Conservation (phyloP, 768 basidiomycete species). For the Chalciporus chontae region DNA sequence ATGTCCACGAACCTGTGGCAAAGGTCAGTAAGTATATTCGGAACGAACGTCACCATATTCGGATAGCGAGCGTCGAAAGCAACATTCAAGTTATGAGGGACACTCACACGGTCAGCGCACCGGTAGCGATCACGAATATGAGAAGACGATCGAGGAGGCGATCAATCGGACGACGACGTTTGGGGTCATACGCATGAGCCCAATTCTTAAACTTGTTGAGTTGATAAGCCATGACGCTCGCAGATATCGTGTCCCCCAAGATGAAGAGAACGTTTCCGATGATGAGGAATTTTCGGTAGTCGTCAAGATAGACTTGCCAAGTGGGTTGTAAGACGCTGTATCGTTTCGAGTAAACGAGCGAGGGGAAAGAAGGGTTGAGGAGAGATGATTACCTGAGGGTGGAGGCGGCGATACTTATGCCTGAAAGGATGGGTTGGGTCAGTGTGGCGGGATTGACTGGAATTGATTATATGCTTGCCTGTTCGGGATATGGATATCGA, state of each 20-base stretch:
- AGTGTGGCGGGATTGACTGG: not conserved
- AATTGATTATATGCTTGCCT: constrained; percentile 1
- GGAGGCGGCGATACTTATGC: constrained; percentile 11
- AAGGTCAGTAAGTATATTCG: not conserved
- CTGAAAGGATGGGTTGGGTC: not conserved
- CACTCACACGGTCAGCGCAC: constrained; percentile 23
- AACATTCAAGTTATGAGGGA: too few species aligned
- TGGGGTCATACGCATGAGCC: not conserved
- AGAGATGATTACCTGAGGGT: constrained; percentile 13
- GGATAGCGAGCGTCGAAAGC: too few species aligned
- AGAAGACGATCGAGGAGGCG: constrained; percentile 21
- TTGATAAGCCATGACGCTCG: constrained; percentile 20
- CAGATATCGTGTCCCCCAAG: constrained; percentile 21
- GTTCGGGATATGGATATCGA: constrained; percentile 20
- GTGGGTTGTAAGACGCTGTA: constrained; percentile 9
- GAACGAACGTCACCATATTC: not conserved
- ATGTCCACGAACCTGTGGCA: constrained; percentile 22
- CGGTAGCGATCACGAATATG: constrained; percentile 24
- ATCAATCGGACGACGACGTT: constrained; percentile 14
- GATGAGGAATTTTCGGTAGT: constrained; percentile 7
- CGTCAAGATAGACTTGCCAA: constrained; percentile 10
- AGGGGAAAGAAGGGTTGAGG: not conserved
- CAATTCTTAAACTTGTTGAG: constrained; percentile 15
- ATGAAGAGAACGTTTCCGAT: constrained; percentile 25
- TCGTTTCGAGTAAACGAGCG: not conserved